Base-by-base conservation (phyloP, 2,329 filamentous ascomycete species). In the Colletotrichum plurivorum region DNA sequence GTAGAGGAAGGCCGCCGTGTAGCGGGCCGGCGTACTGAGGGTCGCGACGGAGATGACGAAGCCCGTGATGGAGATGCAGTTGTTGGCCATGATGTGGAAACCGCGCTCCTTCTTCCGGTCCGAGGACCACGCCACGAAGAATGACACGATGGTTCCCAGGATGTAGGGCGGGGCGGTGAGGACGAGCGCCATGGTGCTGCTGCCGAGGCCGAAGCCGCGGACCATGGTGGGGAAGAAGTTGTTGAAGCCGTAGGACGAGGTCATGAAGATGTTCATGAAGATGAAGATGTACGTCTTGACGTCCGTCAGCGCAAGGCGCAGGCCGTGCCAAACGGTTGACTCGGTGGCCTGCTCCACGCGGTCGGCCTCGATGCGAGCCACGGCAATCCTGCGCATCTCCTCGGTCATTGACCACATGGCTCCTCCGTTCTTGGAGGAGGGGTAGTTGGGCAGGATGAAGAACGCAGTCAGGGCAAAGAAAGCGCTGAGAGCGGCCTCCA, bases 101-200 rank as follows among this genome's bases (percentile, higher is more conserved):
- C 80, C 81, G 25, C 82, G 73, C 61, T 84, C 82, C 39, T 84
- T 80, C 69, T 81, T 78, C 2, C 76, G 74, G 2, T 83, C 84
- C 0, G 83, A 84, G 5, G 78, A 84, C 74, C 80, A 80, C 1
- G 80, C 83, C 5, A 81, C 79, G 3, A 79, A 67, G 43, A 84
- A 81, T 2, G 82, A 82, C 12, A 80, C 79, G n/a, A 79, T 79
- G 7, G 80, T 82, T 0, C 84, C 83, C 16, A 84, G 73, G 2
- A 84, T 75, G 71, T 84, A 87, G 0, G 85, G 85, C 0, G 85
- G 84, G 54, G 78, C 79, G 0, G 84, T 86, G 4, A 86, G 78
- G 6, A 86, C 77, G 15, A 86, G 73, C 15, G 78, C 83, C 64
- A 81, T 75, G 5, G 80, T 84, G 71, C 75, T 72, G 71, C 71